Percentiles rank a stretch among this genome's conserved stretches.
phyloP scores from a whole-genome alignment of 805 yeast species.

The Kregervanrija delftensis region DNA sequence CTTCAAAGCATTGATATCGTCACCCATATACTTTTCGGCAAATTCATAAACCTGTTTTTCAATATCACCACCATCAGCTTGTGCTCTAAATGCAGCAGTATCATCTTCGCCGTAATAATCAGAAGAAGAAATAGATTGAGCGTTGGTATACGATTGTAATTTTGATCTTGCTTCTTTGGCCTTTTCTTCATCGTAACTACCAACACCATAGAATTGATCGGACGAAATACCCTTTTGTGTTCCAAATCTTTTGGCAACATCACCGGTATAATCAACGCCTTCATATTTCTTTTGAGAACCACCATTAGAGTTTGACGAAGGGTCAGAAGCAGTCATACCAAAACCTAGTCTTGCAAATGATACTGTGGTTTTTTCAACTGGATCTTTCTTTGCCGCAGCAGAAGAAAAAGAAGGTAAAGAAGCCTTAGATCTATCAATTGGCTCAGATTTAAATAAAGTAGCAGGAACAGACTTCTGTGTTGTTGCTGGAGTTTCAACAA shows the following conservation, averaged over 20 bases:
- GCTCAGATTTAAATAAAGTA: conserved; percentile 3
- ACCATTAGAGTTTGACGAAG: conserved; percentile 24
- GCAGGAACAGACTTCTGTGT: neutral
- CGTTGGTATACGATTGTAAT: conserved; percentile 74
- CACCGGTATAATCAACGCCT: conserved; percentile 56
- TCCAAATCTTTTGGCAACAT: conserved; percentile 73
- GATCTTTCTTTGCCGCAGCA: conserved; percentile 8
- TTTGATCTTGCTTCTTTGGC: conserved; percentile 78
- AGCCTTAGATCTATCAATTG: conserved; percentile 11
- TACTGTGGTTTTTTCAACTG: conserved; percentile 48
- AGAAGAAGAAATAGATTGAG: conserved; percentile 85
- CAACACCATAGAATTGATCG: conserved; percentile 90
- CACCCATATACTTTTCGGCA: conserved; percentile 65
- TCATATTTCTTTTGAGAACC: conserved; percentile 22
- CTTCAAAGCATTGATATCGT: conserved; percentile 81
- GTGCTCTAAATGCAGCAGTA: conserved; percentile 24
- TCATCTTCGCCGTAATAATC: conserved; percentile 82
- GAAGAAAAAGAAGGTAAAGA: conserved; percentile 12
- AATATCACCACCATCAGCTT: conserved; percentile 32
- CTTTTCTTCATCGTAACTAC: conserved; percentile 68
- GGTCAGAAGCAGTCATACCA: conserved; percentile 73
- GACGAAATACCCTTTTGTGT: conserved; percentile 91
- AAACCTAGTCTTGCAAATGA: conserved; percentile 79
- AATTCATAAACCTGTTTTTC: conserved; percentile 49
- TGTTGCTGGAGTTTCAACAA: neutral